Evolutionary conservation across 108 stramenopile genomes (phyloP), one percentile per base, ranked within the genome.

Genomic region (Craspedostauros australis): DNA sequence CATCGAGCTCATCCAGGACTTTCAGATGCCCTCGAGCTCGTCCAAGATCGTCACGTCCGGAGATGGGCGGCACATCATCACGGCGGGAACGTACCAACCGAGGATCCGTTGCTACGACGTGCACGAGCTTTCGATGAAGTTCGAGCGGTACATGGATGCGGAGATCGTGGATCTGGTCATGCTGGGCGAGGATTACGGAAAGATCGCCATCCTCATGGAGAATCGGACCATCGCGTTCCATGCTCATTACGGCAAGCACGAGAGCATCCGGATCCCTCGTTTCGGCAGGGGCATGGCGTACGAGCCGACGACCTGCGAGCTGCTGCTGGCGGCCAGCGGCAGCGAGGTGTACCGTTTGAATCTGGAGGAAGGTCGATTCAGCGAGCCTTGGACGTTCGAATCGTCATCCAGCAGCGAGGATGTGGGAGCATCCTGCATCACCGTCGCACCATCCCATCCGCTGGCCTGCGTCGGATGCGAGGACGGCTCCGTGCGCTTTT

Each of bases 1-100:
- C 5, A 89, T 99, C 52, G 96, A 98, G 43, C 75, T 99, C 2
- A 76, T 99, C 31, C 98, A 99, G 72, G 99, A 99, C 57, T 96
- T 99, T 51, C 87, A 94, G 48, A 96, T 99, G 80, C 91, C 94
- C 9, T 71, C 86, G 15, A 79, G 92, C 26, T 76, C 89, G 0
- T 73, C 86, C 26, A 79, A 76, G 54, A 42, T 98, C 5, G 80
- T 77, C 1, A 79, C 91, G 63, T 80, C 88, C 1, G 39, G 61
- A 16, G 96, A 99, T 68, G 96, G 93, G 7, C 80, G 80, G 22
- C 95, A 77, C 60, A 73, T 99, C 11, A 58, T 97, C 14, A 95
- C 92, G 14, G 76, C 82, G 3, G 99, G 99, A 3, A 93, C 90
- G 5, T 99, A 99, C 62, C 87, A 84, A 33, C 98, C 99, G 0